Percentiles rank a stretch among this genome's conserved stretches.
Conservation (phyloP, 768 basidiomycete species). For the Phaffia australis region DNA sequence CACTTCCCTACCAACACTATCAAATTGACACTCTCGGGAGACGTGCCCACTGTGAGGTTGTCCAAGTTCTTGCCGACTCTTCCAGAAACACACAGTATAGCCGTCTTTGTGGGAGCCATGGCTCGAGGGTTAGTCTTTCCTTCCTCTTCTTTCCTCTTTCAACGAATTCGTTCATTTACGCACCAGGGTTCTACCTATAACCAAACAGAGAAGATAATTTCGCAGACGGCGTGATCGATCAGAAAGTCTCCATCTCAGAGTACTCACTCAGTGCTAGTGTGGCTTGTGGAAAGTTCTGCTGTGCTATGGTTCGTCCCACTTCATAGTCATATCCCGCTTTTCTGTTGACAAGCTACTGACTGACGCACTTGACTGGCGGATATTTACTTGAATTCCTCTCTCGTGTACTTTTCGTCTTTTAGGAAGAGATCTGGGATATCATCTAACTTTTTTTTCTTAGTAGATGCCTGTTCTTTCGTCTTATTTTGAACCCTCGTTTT, state of each 20-base stretch:
- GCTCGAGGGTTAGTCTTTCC: slow-evolving; percentile 54
- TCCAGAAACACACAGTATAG: slow-evolving; percentile 76
- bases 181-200: background rate
- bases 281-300: slow-evolving; percentile 27
- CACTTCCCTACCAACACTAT: slow-evolving; percentile 90
- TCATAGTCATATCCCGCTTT: background rate
- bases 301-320: slow-evolving; percentile 21
- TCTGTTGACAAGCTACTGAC: background rate
- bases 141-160: background rate
- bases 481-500: background rate
- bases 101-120: slow-evolving; percentile 97
- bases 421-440: slow-evolving; percentile 28
- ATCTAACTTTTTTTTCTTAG: background rate
- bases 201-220: slow-evolving; percentile 65
- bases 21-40: slow-evolving; percentile 90
- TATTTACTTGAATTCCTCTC: background rate
- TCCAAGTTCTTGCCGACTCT: slow-evolving; percentile 74
- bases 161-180: background rate
- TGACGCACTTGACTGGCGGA: background rate
- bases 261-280: slow-evolving; percentile 69
- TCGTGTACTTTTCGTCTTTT: background rate
- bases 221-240: slow-evolving; percentile 85
- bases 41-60: slow-evolving; percentile 68
- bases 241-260: slow-evolving; percentile 92
- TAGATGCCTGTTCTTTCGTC: background rate